Conservation (phyloP, 2,329 filamentous ascomycete genomes). For the Aspergillus tamarii region DNA sequence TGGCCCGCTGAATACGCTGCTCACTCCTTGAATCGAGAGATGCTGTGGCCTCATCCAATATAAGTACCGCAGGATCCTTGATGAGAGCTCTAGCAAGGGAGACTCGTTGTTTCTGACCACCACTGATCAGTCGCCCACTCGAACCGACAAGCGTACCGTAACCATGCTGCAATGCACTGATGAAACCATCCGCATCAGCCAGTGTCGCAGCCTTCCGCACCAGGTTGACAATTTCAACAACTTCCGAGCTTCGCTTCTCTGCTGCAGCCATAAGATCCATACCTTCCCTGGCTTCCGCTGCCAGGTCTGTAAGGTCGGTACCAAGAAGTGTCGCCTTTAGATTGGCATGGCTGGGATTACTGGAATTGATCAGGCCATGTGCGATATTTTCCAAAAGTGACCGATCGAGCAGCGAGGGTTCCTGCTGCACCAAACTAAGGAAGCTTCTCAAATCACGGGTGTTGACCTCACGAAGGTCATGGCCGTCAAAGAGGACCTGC, state of each 20-base stretch:
- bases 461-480: conserved; percentile 40
- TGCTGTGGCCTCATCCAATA: conserved; percentile 89
- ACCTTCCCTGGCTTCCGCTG: conserved; percentile 49
- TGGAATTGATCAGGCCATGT: conserved; percentile 50
- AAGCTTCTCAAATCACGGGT: conserved; percentile 27
- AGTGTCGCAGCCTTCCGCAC: conserved; percentile 62
- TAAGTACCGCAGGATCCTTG: conserved; percentile 77
- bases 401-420: conserved; percentile 80
- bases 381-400: conserved; percentile 82
- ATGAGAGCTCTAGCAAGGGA: conserved; percentile 82
- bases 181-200: conserved; percentile 68
- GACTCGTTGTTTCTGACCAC: conserved; percentile 92
- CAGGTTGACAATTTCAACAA: conserved; percentile 55
- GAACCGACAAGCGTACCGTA: conserved; percentile 86
- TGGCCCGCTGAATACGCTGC: conserved; percentile 79
- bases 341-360: conserved; percentile 44
- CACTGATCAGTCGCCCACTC: conserved; percentile 78
- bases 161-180: conserved; percentile 71
- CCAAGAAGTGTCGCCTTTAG: conserved; percentile 55
- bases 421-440: conserved; percentile 53
- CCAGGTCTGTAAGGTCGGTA: conserved; percentile 53
- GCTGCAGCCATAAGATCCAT: conserved; percentile 52
- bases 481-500: conserved; percentile 42
- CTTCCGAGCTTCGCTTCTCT: conserved; percentile 46
- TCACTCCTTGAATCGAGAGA: conserved; percentile 87